Conservation (phyloP, 805 yeast genomes). For the Diddensiella santjacobensis region DNA sequence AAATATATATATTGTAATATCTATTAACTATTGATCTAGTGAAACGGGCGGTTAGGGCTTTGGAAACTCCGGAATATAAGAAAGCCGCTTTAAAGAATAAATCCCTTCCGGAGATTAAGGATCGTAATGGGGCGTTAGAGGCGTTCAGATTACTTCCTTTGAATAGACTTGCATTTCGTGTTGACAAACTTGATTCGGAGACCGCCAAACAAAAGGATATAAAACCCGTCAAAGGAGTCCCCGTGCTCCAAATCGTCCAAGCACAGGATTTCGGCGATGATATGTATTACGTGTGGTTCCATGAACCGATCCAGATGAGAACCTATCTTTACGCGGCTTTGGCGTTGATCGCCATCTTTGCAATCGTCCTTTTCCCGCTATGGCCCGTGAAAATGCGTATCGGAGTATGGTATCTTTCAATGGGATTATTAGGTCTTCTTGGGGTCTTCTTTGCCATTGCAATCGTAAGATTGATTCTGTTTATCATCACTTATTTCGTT, state of each 20-base stretch:
- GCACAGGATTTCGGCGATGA: conserved; percentile 40
- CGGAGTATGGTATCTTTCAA: conserved; percentile 87
- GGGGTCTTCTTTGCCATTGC: conserved; percentile 76
- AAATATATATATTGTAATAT: not conserved
- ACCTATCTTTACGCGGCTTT: conserved; percentile 60
- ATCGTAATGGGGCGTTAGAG: conserved; percentile 55
- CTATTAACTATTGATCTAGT: too few species aligned
- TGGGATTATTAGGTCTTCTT: conserved; percentile 68
- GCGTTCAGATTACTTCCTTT: conserved; percentile 66
- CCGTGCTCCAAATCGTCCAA: conserved; percentile 37
- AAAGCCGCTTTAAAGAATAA: conserved; percentile 44
- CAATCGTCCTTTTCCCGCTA: conserved; percentile 76
- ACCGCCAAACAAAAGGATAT: conserved; percentile 57
- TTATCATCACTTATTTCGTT: conserved; percentile 52
- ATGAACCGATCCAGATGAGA: conserved; percentile 64
- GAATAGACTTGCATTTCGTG: conserved; percentile 71
- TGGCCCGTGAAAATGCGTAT: conserved; percentile 91
- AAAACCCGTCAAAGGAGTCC: conserved; percentile 64
- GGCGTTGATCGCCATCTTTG: conserved; percentile 60
- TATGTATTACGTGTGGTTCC: conserved; percentile 78
- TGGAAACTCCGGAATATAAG: conserved; percentile 68
- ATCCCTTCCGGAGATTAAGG: conserved; percentile 46
- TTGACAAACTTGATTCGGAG: conserved; percentile 61
- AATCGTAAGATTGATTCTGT: conserved; percentile 70
- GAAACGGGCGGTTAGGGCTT: conserved; percentile 78